Evolutionary conservation across 208 protist species (phyloP), one percentile per base, ranked within the genome.

Genomic region (Acanthamoeba sp.): DNA sequence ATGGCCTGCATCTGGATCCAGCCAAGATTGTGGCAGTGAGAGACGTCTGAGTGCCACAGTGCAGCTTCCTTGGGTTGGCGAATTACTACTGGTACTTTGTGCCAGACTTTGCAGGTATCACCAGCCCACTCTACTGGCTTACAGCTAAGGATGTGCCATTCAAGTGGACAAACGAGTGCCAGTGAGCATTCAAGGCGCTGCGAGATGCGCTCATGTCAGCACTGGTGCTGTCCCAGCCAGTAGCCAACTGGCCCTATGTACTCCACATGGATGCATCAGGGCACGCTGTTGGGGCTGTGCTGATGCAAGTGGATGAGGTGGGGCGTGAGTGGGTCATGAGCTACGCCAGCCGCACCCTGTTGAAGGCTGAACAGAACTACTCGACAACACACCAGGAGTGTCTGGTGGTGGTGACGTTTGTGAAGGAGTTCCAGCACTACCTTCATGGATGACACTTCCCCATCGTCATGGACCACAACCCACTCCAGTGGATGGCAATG

Each of bases 31-130:
- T 34, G 1, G 3, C 87, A 0, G 12, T 92, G 0, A 0, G 3
- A 7, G 7, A 71, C 40, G 14, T 14, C 0, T 5, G 45, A 20
- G 14, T 22, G 14, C 82, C 82, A 20, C 3, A 69, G 16, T 29
- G 9, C 1, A 5, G 45, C 22, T 93, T 94, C 42, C 64, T 94
- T 4, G 69, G 91, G 4, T 1, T 87, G 9, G n/a, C 27, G 1
- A 50, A 50, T 20, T 94, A 94, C 91, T 94, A 94, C 52, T 40
- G 6, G 3, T 9, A n/a, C 9, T 87, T 88, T 38, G n/a, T 94
- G 10, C 0, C 6, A 1, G 42, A 89, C 0, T 94, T 94, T 32
- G 4, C 66, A 24, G 48, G n/a, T 0, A 76, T 94, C 24, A 34
- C 91, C 24, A 40, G 18, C 0, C 88, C 59, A 34, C 88, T 94